These are phyloP conservation scores for Yamadazyma triangularis DNA, from an alignment of 1,139 yeast genomes.

Conservation along the genomic window DNA sequence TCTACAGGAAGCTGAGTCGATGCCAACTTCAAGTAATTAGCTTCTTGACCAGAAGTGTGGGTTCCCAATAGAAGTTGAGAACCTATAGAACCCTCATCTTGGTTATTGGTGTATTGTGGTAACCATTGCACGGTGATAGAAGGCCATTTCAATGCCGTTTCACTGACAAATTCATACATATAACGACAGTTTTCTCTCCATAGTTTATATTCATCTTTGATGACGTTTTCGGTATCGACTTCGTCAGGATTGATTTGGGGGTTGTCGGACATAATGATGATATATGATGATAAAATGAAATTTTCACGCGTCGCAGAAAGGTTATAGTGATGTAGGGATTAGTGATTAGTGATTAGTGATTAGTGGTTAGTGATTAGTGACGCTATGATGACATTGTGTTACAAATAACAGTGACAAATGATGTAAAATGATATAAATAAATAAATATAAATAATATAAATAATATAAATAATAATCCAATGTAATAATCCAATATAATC, in stretches of 20 bases:
- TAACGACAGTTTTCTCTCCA: conserved; percentile 79
- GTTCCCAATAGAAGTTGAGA: conserved; percentile 69
- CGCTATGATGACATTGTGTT: too few relatives aligned
- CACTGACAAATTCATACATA: conserved; percentile 78
- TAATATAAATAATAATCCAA: too few relatives aligned
- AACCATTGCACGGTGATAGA: conserved; percentile 75
- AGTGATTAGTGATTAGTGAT: too few relatives aligned
- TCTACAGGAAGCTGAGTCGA: conserved; percentile 59
- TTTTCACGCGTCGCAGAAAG: too few relatives aligned
- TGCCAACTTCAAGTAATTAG: conserved; percentile 74
- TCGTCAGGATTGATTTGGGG: conserved; percentile 14
- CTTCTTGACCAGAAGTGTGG: conserved; percentile 77
- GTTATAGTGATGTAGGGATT: too few relatives aligned
- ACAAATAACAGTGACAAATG: too few relatives aligned
- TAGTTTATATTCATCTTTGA: conserved; percentile 66
- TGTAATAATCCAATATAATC: too few relatives aligned
- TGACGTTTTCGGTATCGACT: conserved; percentile 33
- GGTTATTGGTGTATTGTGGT: conserved; percentile 37
- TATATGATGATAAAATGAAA: too few relatives aligned
- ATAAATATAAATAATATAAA: too few relatives aligned
- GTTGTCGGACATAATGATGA: too few relatives aligned
- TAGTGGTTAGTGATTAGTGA: too few relatives aligned
- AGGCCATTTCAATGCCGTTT: conserved; percentile 78
- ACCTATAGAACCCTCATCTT: conserved; percentile 34
- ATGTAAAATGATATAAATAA: too few relatives aligned